Evolutionary conservation across 73 alveolate genomes (phyloP).

Genomic region (Uronychia binucleata): DNA sequence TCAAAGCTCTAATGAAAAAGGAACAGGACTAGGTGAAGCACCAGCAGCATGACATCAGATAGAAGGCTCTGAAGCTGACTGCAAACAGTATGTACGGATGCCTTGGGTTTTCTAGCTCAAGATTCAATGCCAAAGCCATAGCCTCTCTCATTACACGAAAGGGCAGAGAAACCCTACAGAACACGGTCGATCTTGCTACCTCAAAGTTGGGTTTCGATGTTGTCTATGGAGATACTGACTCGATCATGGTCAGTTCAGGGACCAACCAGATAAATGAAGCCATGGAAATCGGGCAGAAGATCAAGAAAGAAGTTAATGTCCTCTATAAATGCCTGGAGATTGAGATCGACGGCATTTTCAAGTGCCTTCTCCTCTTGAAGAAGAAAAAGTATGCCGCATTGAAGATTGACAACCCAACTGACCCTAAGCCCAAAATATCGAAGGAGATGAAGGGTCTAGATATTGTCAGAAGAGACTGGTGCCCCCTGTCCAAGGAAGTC

Average conservation of each 20-base stretch:
- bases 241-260: slow-evolving; percentile 95
- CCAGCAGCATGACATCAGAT: slow-evolving; percentile 87
- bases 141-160: slow-evolving; percentile 98
- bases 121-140: slow-evolving; percentile 97
- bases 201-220: slow-evolving; percentile 67
- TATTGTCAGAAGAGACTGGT: slow-evolving; percentile 99
- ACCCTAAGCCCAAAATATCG: slow-evolving; percentile 59
- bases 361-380: slow-evolving; percentile 90
- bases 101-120: slow-evolving; percentile 96
- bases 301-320: slow-evolving; percentile 86
- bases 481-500: slow-evolving; percentile 85
- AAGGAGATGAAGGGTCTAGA: slow-evolving; percentile 94
- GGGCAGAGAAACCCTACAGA: slow-evolving; percentile 95
- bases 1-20: slow-evolving; percentile 80
- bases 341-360: slow-evolving; percentile 98
- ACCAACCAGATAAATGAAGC: slow-evolving; percentile 81
- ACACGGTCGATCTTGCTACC: slow-evolving; percentile 81
- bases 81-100: slow-evolving; percentile 99
- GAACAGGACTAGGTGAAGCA: slow-evolving; percentile 83
- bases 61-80: slow-evolving; percentile 97
- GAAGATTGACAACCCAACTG: slow-evolving; percentile 71
- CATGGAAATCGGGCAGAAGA: slow-evolving; percentile 80
- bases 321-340: slow-evolving; percentile 94
- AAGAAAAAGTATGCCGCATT: slow-evolving; percentile 99
- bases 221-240: slow-evolving; percentile 99